Conservation (phyloP, 495 filamentous ascomycete species). For the Penicillium samsonianum region DNA sequence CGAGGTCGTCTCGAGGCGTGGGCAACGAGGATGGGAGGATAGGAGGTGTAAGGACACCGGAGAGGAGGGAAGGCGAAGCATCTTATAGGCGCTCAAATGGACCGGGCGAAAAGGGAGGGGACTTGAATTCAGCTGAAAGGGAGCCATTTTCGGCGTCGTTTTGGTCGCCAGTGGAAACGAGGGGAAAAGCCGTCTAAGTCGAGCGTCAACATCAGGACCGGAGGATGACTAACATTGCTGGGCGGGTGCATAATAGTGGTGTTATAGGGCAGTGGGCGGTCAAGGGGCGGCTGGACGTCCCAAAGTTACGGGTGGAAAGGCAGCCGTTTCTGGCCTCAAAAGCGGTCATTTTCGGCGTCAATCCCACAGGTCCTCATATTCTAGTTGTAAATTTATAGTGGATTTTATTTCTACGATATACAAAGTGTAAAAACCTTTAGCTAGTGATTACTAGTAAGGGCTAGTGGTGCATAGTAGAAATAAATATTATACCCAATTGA, state of each 20-base stretch:
- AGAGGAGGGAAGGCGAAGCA: slow-evolving; percentile 18
- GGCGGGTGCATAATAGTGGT: slow-evolving; percentile 17
- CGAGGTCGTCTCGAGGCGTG: not conserved
- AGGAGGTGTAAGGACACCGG: slow-evolving; percentile 8
- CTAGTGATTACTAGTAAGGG: too few species aligned
- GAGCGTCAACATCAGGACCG: slow-evolving; percentile 18
- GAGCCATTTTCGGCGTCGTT: slow-evolving; percentile 20
- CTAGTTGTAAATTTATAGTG: slow-evolving; percentile 17
- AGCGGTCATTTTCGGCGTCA: slow-evolving; percentile 28
- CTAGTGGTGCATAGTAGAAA: too few species aligned
- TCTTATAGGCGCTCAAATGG: slow-evolving; percentile 24
- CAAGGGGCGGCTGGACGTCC: slow-evolving; percentile 10
- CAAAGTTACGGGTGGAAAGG: slow-evolving; percentile 20
- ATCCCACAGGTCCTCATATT: slow-evolving; percentile 29
- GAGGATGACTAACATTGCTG: slow-evolving; percentile 4
- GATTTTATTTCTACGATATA: too few species aligned
- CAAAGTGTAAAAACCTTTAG: too few species aligned
- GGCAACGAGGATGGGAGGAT: slow-evolving; percentile 7
- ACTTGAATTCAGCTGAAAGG: slow-evolving; percentile 9
- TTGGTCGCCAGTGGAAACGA: slow-evolving; percentile 13
- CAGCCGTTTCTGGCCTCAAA: slow-evolving; percentile 19
- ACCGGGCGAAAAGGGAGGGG: slow-evolving; percentile 7
- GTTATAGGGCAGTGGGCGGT: slow-evolving; percentile 11
- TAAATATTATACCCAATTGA: too few species aligned
- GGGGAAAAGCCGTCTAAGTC: slow-evolving; percentile 12